Conservation (phyloP, 805 yeast genomes). For the Yamadazyma nakazawae region DNA sequence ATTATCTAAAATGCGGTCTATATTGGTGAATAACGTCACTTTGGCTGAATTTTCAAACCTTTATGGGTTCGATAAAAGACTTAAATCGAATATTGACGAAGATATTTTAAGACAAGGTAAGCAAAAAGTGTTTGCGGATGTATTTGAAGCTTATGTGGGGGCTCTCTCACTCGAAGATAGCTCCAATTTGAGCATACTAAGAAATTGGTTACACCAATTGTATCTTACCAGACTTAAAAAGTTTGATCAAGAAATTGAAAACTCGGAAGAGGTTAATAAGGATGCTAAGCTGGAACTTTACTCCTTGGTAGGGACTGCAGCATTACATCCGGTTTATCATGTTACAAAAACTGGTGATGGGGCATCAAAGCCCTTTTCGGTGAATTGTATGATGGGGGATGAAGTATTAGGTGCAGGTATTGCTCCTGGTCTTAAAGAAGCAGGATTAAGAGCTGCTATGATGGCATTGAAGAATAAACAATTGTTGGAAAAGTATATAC, state of each 20-base stretch:
- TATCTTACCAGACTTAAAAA: constrained; percentile 44
- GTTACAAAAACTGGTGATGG: constrained; percentile 47
- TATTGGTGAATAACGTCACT: constrained; percentile 68
- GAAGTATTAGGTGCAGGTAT: constrained; percentile 70
- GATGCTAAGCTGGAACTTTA: constrained; percentile 79
- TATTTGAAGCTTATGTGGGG: constrained; percentile 91
- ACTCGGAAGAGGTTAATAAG: constrained; percentile 43
- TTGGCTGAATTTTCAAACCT: constrained; percentile 65
- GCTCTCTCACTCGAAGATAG: constrained; percentile 65
- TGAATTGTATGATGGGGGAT: constrained; percentile 62
- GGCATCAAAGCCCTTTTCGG: constrained; percentile 50
- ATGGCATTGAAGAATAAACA: constrained; percentile 59
- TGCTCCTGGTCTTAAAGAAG: constrained; percentile 69
- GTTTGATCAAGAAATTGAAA: constrained; percentile 30
- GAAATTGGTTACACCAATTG: constrained; percentile 54
- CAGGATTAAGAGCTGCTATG: constrained; percentile 85
- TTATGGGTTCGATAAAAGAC: constrained; percentile 61
- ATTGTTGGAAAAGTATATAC: constrained; percentile 61
- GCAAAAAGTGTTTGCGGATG: constrained; percentile 78
- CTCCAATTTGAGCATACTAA: constrained; percentile 45
- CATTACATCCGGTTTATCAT: constrained; percentile 57
- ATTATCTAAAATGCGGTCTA: constrained; percentile 65
- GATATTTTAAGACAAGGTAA: constrained; percentile 47
- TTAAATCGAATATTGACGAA: constrained; percentile 51
- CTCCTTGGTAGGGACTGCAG: constrained; percentile 74